Base-by-base conservation (phyloP, 352 stramenopile species). In the Pythium vanterpoolii region DNA sequence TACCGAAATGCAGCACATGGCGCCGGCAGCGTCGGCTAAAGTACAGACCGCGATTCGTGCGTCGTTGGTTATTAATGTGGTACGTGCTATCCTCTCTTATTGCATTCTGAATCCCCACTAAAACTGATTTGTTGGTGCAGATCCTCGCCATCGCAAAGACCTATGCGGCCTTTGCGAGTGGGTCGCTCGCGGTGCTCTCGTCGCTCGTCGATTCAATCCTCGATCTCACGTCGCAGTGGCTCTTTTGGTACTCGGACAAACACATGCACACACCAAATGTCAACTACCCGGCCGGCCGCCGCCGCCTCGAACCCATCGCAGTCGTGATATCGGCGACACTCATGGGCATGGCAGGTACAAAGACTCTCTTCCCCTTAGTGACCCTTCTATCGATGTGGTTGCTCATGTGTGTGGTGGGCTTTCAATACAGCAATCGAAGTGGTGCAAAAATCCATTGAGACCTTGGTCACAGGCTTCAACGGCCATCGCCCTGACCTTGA, bases 271-370 rank as follows among this genome's bases (percentile, higher is more conserved):
- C 85, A 31, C 86, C 79, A 9, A 88, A 83, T 36, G 86, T 93
- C 40, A 86, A 97, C 66, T 99, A 98, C 74, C 96, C 96, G 0
- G 95, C 96, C 0, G 96, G 96, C 1, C 82, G 91, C 6, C 76
- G 76, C 0, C 87, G 96, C 27, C 74, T 99, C 19, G 96, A 99
- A 73, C 95, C 96, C 1, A 83, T 98, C 64, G 95, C 93, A 0
- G 93, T 99, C 30, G 89, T 99, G 48, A 94, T 97, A 28, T 98
- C 93, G 52, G 95, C 95, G 6, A 96, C 95, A n/a, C 69, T 98
- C 10, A 99, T 99, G 96, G 92, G 92, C 30, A 98, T 98, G 81
- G 93, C 90, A 62, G 77, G 82, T 89, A 38, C 38, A 16, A 19
- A 40, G 18, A 3, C 7, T 1, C 43, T 6, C 9, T 5, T 46